These are phyloP conservation scores for Juncus effusus DNA, from an alignment of 176 grass and related monocot genomes.

Conservation along the genomic window DNA sequence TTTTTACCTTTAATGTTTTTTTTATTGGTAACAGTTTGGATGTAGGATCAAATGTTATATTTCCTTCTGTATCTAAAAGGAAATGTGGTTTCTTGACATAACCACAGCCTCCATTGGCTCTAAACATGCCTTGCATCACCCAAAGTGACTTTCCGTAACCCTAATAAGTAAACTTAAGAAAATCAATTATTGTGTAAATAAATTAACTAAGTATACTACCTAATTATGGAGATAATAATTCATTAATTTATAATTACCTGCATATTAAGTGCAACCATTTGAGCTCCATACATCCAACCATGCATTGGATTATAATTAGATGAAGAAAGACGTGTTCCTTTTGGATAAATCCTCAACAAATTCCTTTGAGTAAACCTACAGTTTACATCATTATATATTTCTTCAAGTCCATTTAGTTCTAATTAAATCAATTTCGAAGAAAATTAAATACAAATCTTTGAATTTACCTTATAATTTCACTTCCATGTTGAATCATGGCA, in stretches of 20 bases:
- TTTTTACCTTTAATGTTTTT: slow-evolving; percentile 55
- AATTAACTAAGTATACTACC: neutral
- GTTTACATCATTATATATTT: neutral
- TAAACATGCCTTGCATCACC: slow-evolving; percentile 79
- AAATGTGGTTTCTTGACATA: slow-evolving; percentile 85
- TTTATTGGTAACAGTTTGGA: slow-evolving; percentile 31
- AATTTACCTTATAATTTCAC: slow-evolving; percentile 49
- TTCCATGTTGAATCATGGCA: slow-evolving; percentile 39
- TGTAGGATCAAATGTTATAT: slow-evolving; percentile 46
- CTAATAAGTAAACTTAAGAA: neutral
- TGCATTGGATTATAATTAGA: slow-evolving; percentile 75
- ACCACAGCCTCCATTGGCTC: slow-evolving; percentile 79
- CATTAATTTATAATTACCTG: slow-evolving; percentile 40
- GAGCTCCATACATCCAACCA: slow-evolving; percentile 64
- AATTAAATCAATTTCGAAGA: neutral
- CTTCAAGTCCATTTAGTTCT: neutral
- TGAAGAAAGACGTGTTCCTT: slow-evolving; percentile 50
- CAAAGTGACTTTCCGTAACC: slow-evolving; percentile 74
- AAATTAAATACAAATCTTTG: neutral
- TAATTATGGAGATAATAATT: neutral
- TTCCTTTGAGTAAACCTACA: slow-evolving; percentile 70
- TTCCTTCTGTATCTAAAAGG: slow-evolving; percentile 30
- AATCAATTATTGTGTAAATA: neutral
- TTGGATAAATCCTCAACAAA: slow-evolving; percentile 59
- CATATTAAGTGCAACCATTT: slow-evolving; percentile 91